Percentiles rank a stretch among this genome's conserved stretches.
phyloP scores from a whole-genome alignment of 2,329 filamentous ascomycete genomes.

The Aspergillus vadensis region DNA sequence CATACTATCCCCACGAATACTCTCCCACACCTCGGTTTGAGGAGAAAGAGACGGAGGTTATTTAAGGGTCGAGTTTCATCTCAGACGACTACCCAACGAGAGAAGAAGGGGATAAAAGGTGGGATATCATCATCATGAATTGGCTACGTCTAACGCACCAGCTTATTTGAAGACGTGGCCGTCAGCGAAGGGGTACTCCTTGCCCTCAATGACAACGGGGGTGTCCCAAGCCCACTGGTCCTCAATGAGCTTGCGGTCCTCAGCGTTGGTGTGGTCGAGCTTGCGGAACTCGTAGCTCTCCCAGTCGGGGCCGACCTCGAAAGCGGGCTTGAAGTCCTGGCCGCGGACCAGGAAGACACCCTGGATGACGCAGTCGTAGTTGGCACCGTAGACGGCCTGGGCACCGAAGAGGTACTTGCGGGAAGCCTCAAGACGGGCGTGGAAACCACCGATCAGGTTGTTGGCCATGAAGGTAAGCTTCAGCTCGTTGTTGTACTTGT shows the following conservation, averaged over 20 bases:
- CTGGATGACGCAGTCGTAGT: slow-evolving; percentile 86
- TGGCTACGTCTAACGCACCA: slow-evolving; percentile 23
- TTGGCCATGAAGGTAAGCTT: slow-evolving; percentile 98
- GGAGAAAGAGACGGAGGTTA: slow-evolving; percentile 1
- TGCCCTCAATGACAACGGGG: slow-evolving; percentile 75
- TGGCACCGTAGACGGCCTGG: slow-evolving; percentile 82
- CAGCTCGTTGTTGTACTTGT: slow-evolving; percentile 99
- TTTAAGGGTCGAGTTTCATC: slow-evolving; percentile 13
- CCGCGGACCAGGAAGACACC: slow-evolving; percentile 96
- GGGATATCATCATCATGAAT: slow-evolving; percentile 25
- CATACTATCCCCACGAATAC: neutral
- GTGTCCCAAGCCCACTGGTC: slow-evolving; percentile 92
- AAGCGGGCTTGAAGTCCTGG: slow-evolving; percentile 80
- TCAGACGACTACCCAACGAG: slow-evolving; percentile 11
- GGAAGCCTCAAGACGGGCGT: slow-evolving; percentile 91
- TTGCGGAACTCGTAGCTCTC: slow-evolving; percentile 97
- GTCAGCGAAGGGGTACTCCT: slow-evolving; percentile 83
- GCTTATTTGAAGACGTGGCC: slow-evolving; percentile 99
- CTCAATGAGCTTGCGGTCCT: slow-evolving; percentile 83
- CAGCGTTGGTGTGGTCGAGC: slow-evolving; percentile 83
- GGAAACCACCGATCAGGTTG: slow-evolving; percentile 98
- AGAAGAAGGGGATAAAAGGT: slow-evolving; percentile 9
- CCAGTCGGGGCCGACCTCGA: slow-evolving; percentile 95
- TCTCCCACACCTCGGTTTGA: neutral
- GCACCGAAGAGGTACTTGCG: slow-evolving; percentile 98